These are phyloP conservation scores for Yamadazyma triangularis DNA, from an alignment of 1,139 yeast species.

Conservation along the genomic window DNA sequence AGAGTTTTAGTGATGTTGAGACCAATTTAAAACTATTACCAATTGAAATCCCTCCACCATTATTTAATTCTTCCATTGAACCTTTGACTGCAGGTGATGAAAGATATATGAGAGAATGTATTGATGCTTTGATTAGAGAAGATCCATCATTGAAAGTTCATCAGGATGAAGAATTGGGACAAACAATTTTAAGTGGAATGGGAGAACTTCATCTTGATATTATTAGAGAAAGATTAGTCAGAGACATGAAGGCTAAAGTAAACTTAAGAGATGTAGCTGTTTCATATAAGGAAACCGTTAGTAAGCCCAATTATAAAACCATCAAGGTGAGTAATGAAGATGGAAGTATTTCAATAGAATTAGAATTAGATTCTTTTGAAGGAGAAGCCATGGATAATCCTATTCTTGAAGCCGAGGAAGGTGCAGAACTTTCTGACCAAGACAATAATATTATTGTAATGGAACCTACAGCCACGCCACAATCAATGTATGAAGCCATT, in stretches of 20 bases:
- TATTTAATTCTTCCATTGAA: conserved; percentile 79
- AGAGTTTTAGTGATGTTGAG: conserved; percentile 50
- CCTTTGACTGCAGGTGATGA: conserved; percentile 83
- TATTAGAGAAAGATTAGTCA: conserved; percentile 68
- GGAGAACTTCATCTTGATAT: conserved; percentile 93
- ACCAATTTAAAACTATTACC: conserved; percentile 59
- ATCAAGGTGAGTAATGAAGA: conserved; percentile 11
- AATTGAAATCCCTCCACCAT: conserved; percentile 86
- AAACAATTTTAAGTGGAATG: conserved; percentile 87
- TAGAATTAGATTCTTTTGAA: conserved; percentile 53
- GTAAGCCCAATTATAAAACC: conserved; percentile 13
- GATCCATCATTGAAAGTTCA: conserved; percentile 38
- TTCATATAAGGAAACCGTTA: conserved; percentile 76
- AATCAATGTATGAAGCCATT: conserved; percentile 20
- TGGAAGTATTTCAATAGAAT: conserved; percentile 20
- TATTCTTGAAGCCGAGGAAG: conserved; percentile 32
- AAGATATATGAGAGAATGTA: conserved; percentile 62
- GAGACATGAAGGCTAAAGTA: conserved; percentile 78
- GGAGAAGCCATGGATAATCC: conserved; percentile 33
- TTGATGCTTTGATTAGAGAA: conserved; percentile 64
- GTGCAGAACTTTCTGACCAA: conserved; percentile 30
- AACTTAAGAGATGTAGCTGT: conserved; percentile 81
- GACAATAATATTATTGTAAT: conserved; percentile 36
- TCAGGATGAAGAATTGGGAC: conserved; percentile 81
- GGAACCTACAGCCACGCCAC: conserved; percentile 25